Evolutionary conservation across 2,329 filamentous ascomycete species (phyloP), one percentile per base, ranked within the genome.

Genomic region (Torrubiellomyces zombiae): DNA sequence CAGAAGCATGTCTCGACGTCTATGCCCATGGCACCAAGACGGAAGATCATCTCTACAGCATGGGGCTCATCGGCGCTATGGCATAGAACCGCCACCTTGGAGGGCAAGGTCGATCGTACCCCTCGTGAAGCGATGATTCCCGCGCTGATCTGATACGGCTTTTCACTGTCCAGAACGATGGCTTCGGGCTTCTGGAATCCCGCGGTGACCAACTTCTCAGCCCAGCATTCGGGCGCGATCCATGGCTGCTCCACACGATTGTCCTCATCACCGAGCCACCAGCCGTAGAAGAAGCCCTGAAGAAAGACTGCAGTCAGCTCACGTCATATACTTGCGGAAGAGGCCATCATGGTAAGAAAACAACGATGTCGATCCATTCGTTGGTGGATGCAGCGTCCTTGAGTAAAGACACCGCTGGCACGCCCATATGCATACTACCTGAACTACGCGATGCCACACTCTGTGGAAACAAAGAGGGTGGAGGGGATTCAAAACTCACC

Each of bases 211-310:
- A 51, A 29, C 6, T 47, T 38, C 2, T 14, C 5, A 2, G 41
- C 29, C 49, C 47, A 51, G 5, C 32, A 12, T 1, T 38, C 30
- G 0, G 30, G 17, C 0, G 30, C 20, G 8, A 48, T 28, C n/a
- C 35, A 43, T 3, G 48, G 46, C 24, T 39, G 36, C 2, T 37
- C 28, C 1, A 21, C 4, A 3, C 47, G 38, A 3, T 27, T 32
- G 9, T 50, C 44, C 1, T 36, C 32, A 5, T 28, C 32, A 2
- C 48, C 48, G 1, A 46, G 32, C 51, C 50, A 54, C 50, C 51
- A 55, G 3, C 40, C 43, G 0, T 40, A 30, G 4, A 47, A 32
- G 2, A 33, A 24, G 0, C 47, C 44, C 18, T 42, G 32, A 14
- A 47, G 34, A 18, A 35, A 42, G n/a, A n/a, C n/a, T n/a, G n/a